These are phyloP conservation scores for Stephanodiscus minutulus DNA, from an alignment of 108 stramenopile species.

Conservation along the genomic window DNA sequence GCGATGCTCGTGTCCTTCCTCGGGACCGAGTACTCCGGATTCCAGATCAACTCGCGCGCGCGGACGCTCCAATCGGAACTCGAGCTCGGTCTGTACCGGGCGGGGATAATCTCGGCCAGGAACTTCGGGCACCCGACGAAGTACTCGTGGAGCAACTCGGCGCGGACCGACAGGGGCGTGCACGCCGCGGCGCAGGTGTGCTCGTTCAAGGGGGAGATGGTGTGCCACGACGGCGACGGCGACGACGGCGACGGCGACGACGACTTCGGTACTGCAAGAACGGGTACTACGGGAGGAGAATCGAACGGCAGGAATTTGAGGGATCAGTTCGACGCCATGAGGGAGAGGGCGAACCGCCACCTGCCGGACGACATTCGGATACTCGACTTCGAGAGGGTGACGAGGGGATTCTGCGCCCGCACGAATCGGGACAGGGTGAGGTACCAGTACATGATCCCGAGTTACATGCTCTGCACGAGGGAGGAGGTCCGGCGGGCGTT, in stretches of 20 bases:
- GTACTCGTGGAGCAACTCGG: slow-evolving; percentile 92
- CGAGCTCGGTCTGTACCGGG: slow-evolving; percentile 81
- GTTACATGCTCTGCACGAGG: slow-evolving; percentile 65
- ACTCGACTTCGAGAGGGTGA: slow-evolving; percentile 79
- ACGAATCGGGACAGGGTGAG: slow-evolving; percentile 87
- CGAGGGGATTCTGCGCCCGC: slow-evolving; percentile 90
- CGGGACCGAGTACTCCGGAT: slow-evolving; percentile 81
- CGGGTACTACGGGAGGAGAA: background rate
- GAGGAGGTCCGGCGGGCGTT: slow-evolving; percentile 51
- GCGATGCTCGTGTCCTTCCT: slow-evolving; percentile 73
- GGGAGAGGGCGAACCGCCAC: slow-evolving; percentile 67
- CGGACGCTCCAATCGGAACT: slow-evolving; percentile 91
- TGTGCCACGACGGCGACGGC: slow-evolving; percentile 30
- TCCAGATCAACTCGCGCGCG: slow-evolving; percentile 87
- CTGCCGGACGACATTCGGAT: slow-evolving; percentile 90
- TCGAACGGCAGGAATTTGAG: too few relatives aligned
- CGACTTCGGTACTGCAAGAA: background rate
- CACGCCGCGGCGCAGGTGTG: slow-evolving; percentile 93
- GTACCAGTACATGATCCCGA: slow-evolving; percentile 98
- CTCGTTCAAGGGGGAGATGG: slow-evolving; percentile 75
- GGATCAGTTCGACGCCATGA: slow-evolving; percentile 56
- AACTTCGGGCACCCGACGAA: slow-evolving; percentile 94
- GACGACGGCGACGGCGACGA: slow-evolving; percentile 29
- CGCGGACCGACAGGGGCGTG: slow-evolving; percentile 97
- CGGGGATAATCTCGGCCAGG: slow-evolving; percentile 59